phyloP scores from a whole-genome alignment of 805 yeast genomes.

The Yamadazyma philogaea region DNA sequence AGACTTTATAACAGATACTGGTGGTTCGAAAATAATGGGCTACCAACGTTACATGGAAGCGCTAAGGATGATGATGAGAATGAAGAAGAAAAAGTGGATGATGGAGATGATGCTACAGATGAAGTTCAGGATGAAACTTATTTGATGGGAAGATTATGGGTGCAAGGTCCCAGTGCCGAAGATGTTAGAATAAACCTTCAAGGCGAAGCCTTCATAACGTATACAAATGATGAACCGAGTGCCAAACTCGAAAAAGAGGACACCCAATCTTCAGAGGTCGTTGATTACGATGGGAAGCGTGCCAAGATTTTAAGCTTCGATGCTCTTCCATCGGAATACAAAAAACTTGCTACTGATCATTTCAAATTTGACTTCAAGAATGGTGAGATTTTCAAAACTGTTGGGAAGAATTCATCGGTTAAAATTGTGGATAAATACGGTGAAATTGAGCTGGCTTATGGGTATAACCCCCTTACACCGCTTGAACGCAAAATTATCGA shows the following conservation, averaged over 20 bases:
- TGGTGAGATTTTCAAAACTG: constrained; percentile 16
- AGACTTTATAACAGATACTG: constrained; percentile 83
- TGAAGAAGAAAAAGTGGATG: constrained; percentile 22
- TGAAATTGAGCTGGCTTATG: constrained; percentile 12
- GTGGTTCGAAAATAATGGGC: constrained; percentile 91
- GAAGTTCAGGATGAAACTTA: constrained; percentile 54
- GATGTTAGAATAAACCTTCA: constrained; percentile 34
- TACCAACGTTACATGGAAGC: constrained; percentile 50
- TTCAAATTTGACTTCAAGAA: constrained; percentile 27
- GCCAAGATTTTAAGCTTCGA: constrained; percentile 24
- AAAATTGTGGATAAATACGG: constrained; percentile 20
- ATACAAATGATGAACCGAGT: constrained; percentile 38
- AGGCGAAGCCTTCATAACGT: constrained; percentile 10
- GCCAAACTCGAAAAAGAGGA: background rate
- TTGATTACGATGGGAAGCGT: constrained; percentile 12
- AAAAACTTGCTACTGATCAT: constrained; percentile 24
- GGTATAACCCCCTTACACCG: constrained; percentile 21
- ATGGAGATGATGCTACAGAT: constrained; percentile 42
- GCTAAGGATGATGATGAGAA: constrained; percentile 42
- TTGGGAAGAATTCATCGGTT: background rate
- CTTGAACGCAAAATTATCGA: constrained; percentile 63
- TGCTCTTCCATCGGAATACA: constrained; percentile 19
- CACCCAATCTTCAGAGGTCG: background rate
- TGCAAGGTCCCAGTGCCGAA: constrained; percentile 76
- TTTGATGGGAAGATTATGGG: constrained; percentile 81